phyloP scores from a whole-genome alignment of 2,329 filamentous ascomycete genomes.

The Cladosporium sp. region DNA sequence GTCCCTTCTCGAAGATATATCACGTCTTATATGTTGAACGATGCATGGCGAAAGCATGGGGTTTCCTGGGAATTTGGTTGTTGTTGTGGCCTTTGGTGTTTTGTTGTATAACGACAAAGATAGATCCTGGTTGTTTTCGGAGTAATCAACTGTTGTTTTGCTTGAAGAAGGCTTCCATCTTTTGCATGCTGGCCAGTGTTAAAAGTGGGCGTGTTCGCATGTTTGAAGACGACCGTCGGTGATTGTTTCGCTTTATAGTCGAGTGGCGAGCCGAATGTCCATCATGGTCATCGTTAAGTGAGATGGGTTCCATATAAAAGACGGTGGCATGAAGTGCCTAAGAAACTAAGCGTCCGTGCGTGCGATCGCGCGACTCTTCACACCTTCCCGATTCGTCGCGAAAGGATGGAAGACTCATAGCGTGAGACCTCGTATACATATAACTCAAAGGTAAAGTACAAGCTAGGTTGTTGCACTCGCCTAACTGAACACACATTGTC shows the following conservation, averaged over 20 bases:
- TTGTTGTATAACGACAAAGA: background rate
- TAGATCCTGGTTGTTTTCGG: background rate
- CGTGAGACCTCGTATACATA: background rate
- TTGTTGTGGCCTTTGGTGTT: background rate
- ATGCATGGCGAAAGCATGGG: background rate
- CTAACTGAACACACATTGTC: background rate
- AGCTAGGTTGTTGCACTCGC: background rate
- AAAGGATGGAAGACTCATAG: constrained; percentile 4
- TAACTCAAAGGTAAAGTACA: background rate
- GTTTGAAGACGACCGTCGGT: background rate
- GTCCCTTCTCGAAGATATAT: background rate
- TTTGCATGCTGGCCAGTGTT: background rate
- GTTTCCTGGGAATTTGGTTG: background rate
- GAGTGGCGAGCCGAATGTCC: background rate
- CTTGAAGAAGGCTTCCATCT: background rate
- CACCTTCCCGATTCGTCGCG: constrained; percentile 7
- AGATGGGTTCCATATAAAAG: background rate
- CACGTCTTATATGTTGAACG: background rate
- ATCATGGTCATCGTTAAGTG: background rate
- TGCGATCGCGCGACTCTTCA: constrained; percentile 1
- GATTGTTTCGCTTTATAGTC: background rate
- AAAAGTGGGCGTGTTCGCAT: background rate
- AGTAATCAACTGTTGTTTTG: background rate
- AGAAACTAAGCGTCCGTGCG: background rate
- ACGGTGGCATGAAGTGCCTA: background rate